Conservation (phyloP, 2,329 filamentous ascomycete genomes). For the Fusarium euwallaceae region DNA sequence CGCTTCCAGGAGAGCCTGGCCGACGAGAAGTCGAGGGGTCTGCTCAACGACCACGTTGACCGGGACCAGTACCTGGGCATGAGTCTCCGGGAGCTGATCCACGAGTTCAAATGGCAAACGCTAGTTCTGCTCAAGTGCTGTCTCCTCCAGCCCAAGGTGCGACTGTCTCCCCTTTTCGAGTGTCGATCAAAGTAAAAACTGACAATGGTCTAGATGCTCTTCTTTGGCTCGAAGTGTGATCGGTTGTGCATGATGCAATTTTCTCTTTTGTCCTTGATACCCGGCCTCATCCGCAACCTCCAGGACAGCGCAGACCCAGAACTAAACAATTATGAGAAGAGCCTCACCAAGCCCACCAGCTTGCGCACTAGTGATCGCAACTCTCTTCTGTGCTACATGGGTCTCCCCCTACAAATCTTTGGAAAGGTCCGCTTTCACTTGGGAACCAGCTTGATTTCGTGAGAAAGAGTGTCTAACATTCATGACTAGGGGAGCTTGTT, state of each 20-base stretch:
- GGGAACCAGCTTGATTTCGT: neutral
- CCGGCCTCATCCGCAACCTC: conserved; percentile 89
- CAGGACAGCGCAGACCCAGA: conserved; percentile 97
- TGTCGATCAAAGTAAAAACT: neutral
- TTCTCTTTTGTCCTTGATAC: conserved; percentile 93
- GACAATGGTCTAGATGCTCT: conserved; percentile 80
- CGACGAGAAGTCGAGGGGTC: conserved; percentile 71
- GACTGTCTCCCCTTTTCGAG: conserved; percentile 5
- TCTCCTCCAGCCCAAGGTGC: conserved; percentile 92
- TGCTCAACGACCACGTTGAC: conserved; percentile 75
- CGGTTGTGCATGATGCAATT: conserved; percentile 98
- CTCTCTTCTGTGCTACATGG: conserved; percentile 94
- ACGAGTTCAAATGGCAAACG: conserved; percentile 95
- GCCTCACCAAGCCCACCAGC: conserved; percentile 81
- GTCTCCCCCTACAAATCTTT: conserved; percentile 93
- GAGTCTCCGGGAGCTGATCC: conserved; percentile 90
- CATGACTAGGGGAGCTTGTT: conserved; percentile 83
- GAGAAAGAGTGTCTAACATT: conserved; percentile 26
- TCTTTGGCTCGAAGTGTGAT: conserved; percentile 97
- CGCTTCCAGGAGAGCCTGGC: conserved; percentile 91
- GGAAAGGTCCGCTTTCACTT: conserved; percentile 73
- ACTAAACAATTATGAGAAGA: conserved; percentile 84
- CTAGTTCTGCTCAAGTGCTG: conserved; percentile 94
- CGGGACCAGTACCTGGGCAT: conserved; percentile 89
- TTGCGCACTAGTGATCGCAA: conserved; percentile 91